Base-by-base conservation (phyloP, 192 early-diverging fungal species). In the Coemansia sp. region DNA sequence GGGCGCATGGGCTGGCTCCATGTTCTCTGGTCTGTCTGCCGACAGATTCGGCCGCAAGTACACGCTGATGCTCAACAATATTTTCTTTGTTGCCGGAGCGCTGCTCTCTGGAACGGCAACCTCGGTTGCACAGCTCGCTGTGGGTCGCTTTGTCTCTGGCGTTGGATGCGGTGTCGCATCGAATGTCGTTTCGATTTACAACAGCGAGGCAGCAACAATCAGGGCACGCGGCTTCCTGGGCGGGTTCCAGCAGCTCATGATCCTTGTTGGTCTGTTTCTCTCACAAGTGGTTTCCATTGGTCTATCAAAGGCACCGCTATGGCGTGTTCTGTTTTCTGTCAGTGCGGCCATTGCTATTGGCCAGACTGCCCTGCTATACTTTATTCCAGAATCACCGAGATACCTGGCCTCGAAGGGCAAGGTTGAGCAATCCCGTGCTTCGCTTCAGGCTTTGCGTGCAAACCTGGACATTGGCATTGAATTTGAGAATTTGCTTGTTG, bases 201-300 rank as follows among this genome's bases (percentile, higher is more conserved):
- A 94, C 47, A 84, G 88, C 57, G 95, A 95, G 63, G 80, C 90
- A 18, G 84, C 89, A 6, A 91, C 95, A 3, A 73, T 86, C 46
- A 72, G 76, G 10, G 71, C 85, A n/a, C 83, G 93, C 8, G 95
- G 95, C 0, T 76, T 85, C 40, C 84, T 94, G 40, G 94, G 88
- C 72, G 85, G 89, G n/a, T 83, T 91, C 68, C 94, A 94, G 76
- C 95, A 97, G 79, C 73, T 94, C 56, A 89, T 90, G 41, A 93
- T 94, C 60, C 88, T 95, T 11, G 58, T 87, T 11, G 95, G 95
- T 19, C 87, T 97, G 64, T 82, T 97, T 32, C 65, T 88, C 15
- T 87, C 93, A 2, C 94, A 93, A 64, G 72, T 88, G 11, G 74
- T 87, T 7, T 91, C 89, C 1, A 76, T 90, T 40, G 90, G 80